phyloP scores from a whole-genome alignment of 176 grass and related monocot genomes.

The Lolium rigidum region DNA sequence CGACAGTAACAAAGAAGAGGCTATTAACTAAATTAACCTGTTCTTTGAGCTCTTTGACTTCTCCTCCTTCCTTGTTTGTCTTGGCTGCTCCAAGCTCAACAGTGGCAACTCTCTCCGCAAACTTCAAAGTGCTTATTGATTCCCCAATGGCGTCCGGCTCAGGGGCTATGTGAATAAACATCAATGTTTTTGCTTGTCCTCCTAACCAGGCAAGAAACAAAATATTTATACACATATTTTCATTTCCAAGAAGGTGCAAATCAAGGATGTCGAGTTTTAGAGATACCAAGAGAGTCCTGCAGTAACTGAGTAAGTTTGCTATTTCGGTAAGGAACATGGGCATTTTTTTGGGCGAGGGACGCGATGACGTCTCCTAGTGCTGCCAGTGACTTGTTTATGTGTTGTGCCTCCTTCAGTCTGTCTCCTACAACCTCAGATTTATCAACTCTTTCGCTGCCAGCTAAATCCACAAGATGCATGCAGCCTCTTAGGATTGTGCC shows the following conservation, averaged over 20 bases:
- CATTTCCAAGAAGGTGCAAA: conserved; percentile 20
- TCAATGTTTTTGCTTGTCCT: conserved; percentile 81
- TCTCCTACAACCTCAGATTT: conserved; percentile 79
- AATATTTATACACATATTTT: conserved; percentile 12
- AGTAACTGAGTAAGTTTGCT: conserved; percentile 80
- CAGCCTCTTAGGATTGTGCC: conserved; percentile 57
- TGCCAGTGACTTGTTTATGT: conserved; percentile 83
- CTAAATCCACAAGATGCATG: conserved; percentile 88
- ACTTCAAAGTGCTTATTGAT: conserved; percentile 78
- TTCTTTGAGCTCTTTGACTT: conserved; percentile 77
- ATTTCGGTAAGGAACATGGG: conserved; percentile 78
- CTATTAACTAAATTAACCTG: conserved; percentile 48
- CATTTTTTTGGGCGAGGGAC: conserved; percentile 68
- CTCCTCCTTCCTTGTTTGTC: conserved; percentile 69
- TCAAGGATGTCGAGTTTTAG: conserved; percentile 17
- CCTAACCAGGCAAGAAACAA: conserved; percentile 50
- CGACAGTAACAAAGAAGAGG: conserved; percentile 28
- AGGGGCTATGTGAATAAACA: conserved; percentile 88
- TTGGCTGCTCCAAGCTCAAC: conserved; percentile 76
- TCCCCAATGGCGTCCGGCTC: conserved; percentile 68
- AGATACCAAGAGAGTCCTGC: conserved; percentile 79
- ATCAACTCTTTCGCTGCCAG: conserved; percentile 77
- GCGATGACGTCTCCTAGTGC: conserved; percentile 80
- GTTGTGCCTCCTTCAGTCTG: conserved; percentile 69
- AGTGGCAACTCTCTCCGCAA: conserved; percentile 66